These are phyloP conservation scores for Geotrichum histeridarum DNA, from an alignment of 1,139 yeast genomes.

Conservation along the genomic window DNA sequence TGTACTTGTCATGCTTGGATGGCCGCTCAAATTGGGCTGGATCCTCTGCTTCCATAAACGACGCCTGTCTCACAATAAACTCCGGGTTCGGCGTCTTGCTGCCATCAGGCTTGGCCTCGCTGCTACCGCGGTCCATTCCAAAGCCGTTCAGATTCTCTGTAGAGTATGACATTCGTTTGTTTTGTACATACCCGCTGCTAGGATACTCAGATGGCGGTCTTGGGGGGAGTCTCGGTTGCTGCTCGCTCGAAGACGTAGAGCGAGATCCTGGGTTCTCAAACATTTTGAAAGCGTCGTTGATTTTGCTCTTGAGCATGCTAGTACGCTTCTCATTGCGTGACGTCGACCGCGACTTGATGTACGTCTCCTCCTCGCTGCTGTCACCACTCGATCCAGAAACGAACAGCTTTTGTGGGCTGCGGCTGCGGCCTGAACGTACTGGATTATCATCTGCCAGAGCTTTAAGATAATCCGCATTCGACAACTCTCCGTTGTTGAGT, in stretches of 20 bases:
- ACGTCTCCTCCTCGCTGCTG: background rate
- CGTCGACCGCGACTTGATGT: slow-evolving; percentile 11
- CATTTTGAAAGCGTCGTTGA: slow-evolving; percentile 35
- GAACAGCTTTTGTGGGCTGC: slow-evolving; percentile 4
- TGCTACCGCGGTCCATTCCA: slow-evolving; percentile 16
- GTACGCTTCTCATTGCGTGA: slow-evolving; percentile 26
- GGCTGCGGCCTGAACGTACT: slow-evolving; percentile 27
- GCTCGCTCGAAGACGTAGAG: slow-evolving; percentile 8
- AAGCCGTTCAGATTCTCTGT: slow-evolving; percentile 24
- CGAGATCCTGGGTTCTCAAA: slow-evolving; percentile 22
- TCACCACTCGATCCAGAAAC: background rate
- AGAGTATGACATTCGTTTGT: slow-evolving; percentile 23
- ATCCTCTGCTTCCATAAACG: slow-evolving; percentile 17
- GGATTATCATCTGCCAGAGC: slow-evolving; percentile 43
- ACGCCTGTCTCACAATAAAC: slow-evolving; percentile 13
- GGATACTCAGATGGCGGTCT: background rate
- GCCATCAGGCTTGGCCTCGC: background rate
- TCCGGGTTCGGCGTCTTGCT: background rate
- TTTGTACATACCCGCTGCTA: background rate
- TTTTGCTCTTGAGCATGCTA: slow-evolving; percentile 28
- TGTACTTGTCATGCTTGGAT: slow-evolving; percentile 15
- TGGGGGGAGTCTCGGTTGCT: background rate
- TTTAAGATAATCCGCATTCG: slow-evolving; percentile 56
- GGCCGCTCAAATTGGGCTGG: slow-evolving; percentile 12
- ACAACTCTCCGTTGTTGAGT: slow-evolving; percentile 31